Evolutionary conservation across 2,329 filamentous ascomycete species (phyloP).

Genomic region (Microcyclospora pomicola): DNA sequence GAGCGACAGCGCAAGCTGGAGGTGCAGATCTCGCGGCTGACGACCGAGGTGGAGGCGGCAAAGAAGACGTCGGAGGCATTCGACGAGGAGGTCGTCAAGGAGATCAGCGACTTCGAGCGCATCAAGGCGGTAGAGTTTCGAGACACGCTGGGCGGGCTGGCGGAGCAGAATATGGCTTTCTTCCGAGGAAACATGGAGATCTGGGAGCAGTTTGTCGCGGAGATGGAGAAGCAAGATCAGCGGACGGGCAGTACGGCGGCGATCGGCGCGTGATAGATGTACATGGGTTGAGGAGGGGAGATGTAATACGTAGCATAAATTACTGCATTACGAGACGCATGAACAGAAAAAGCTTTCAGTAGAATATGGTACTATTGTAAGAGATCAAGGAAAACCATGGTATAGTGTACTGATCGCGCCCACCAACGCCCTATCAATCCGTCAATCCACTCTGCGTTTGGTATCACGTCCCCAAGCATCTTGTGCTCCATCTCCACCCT

Average conservation of each 20-base stretch:
- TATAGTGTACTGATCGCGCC: no score
- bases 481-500: no score
- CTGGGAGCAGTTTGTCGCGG: conserved; percentile 81
- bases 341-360: neutral
- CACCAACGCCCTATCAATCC: no score
- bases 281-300: neutral
- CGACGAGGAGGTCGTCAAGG: conserved; percentile 87
- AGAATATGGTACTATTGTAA: neutral
- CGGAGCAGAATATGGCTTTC: conserved; percentile 75
- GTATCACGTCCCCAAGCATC: no score
- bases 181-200: conserved; percentile 66
- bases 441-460: no score
- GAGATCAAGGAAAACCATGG: no score
- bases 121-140: conserved; percentile 89
- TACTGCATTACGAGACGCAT: neutral
- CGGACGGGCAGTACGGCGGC: conserved; percentile 3
- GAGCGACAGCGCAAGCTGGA: conserved; percentile 84
- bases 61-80: conserved; percentile 83
- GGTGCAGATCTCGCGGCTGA: conserved; percentile 82
- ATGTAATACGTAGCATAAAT: neutral
- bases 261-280: neutral
- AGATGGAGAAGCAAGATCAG: conserved; percentile 41
- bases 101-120: conserved; percentile 85
- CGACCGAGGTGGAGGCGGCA: conserved; percentile 73
- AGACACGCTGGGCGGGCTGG: conserved; percentile 67